Conservation (phyloP, 495 filamentous ascomycete genomes). For the Hyaloscypha variabilis region DNA sequence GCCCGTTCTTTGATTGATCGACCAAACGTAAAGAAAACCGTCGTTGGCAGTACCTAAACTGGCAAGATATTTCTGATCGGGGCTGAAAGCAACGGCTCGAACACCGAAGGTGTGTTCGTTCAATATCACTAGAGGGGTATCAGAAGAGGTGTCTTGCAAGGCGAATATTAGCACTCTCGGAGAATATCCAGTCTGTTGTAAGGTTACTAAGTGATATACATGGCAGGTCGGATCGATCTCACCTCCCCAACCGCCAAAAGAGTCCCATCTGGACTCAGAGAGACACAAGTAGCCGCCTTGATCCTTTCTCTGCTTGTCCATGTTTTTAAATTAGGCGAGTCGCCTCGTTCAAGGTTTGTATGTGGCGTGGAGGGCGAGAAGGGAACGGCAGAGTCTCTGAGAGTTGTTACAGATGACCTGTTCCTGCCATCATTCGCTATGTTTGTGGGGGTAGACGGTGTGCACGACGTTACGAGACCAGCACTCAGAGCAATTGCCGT, state of each 20-base stretch:
- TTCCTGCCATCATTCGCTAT: slow-evolving; percentile 64
- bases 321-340: slow-evolving; percentile 63
- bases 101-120: slow-evolving; percentile 92
- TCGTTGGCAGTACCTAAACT: slow-evolving; percentile 88
- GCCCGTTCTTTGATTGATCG: slow-evolving; percentile 79
- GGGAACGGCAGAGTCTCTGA: slow-evolving; percentile 58
- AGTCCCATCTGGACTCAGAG: slow-evolving; percentile 85
- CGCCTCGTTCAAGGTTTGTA: slow-evolving; percentile 47
- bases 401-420: slow-evolving; percentile 50
- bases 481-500: slow-evolving; percentile 64
- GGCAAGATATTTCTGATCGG: slow-evolving; percentile 84
- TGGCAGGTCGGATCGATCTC: slow-evolving; percentile 22
- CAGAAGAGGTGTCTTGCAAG: slow-evolving; percentile 73
- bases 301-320: slow-evolving; percentile 88
- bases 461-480: slow-evolving; percentile 39
- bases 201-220: slow-evolving; percentile 24
- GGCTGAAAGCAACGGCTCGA: slow-evolving; percentile 83
- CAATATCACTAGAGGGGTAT: slow-evolving; percentile 81
- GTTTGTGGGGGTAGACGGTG: slow-evolving; percentile 65
- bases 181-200: slow-evolving; percentile 76
- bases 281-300: slow-evolving; percentile 94
- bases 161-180: slow-evolving; percentile 90
- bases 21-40: slow-evolving; percentile 93
- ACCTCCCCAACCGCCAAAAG: slow-evolving; percentile 92
- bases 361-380: slow-evolving; percentile 40